Conservation (phyloP, 805 yeast genomes). For the Candida vartiovaarae region DNA sequence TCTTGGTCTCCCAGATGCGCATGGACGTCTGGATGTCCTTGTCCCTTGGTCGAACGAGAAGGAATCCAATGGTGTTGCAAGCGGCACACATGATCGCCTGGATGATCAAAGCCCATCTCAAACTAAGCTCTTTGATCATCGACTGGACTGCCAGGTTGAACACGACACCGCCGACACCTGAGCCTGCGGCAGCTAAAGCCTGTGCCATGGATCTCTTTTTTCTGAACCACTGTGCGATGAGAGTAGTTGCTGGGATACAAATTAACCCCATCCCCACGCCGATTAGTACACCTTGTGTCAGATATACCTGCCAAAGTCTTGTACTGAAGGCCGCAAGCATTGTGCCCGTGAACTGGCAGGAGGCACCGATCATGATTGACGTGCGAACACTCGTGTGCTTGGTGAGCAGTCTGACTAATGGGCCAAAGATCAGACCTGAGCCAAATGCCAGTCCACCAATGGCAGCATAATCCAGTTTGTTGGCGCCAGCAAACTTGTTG, state of each 20-base stretch:
- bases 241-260: slow-evolving; percentile 49
- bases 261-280: slow-evolving; percentile 49
- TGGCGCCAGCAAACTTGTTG: slow-evolving; percentile 44
- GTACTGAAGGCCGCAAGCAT: slow-evolving; percentile 55
- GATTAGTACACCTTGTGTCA: slow-evolving; percentile 60
- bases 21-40: slow-evolving; percentile 29
- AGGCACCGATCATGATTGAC: slow-evolving; percentile 42
- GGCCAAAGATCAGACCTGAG: slow-evolving; percentile 53
- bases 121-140: slow-evolving; percentile 24
- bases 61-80: slow-evolving; percentile 28
- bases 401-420: slow-evolving; percentile 31
- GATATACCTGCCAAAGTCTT: slow-evolving; percentile 55
- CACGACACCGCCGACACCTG: slow-evolving; percentile 38
- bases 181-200: slow-evolving; percentile 34
- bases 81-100: slow-evolving; percentile 31
- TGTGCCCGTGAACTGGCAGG: slow-evolving; percentile 45
- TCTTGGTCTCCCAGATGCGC: slow-evolving; percentile 34
- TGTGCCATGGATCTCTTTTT: slow-evolving; percentile 47
- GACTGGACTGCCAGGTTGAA: slow-evolving; percentile 32
- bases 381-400: slow-evolving; percentile 32
- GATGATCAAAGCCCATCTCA: slow-evolving; percentile 30
- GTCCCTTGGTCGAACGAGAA: slow-evolving; percentile 33
- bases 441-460: slow-evolving; percentile 61
- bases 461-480: slow-evolving; percentile 53
- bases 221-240: slow-evolving; percentile 67